Percentiles rank a stretch among this genome's conserved stretches.
phyloP scores from a whole-genome alignment of 176 grass and related monocot genomes.

The Oryza australiensis region DNA sequence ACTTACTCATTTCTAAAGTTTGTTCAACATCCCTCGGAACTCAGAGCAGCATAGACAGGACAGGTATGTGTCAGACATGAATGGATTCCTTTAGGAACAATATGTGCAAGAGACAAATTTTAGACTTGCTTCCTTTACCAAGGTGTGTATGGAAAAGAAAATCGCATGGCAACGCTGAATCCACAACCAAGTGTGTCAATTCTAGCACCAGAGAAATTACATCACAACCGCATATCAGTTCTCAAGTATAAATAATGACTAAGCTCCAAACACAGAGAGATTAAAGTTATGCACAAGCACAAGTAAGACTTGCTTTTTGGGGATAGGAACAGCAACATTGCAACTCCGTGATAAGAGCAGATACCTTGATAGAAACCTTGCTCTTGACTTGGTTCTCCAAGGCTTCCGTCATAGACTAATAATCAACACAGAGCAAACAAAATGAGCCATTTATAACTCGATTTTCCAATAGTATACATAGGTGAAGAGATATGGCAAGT shows the following conservation, averaged over 20 bases:
- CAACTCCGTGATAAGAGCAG: neutral
- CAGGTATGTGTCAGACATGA: neutral
- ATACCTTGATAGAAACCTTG: slow-evolving; percentile 88
- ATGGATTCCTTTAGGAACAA: neutral
- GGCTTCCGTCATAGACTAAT: slow-evolving; percentile 93
- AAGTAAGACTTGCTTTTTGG: neutral
- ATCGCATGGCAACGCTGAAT: neutral
- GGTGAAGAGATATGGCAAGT: neutral
- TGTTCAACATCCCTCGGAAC: neutral
- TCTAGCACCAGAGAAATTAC: neutral
- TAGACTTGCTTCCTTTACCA: neutral
- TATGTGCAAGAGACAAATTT: neutral
- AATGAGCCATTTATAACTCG: neutral
- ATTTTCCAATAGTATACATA: neutral
- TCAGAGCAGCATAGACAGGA: neutral
- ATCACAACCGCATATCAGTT: neutral
- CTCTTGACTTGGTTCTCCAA: slow-evolving; percentile 92
- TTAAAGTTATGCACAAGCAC: neutral
- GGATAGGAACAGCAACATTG: neutral
- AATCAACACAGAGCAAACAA: neutral
- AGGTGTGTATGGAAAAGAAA: neutral
- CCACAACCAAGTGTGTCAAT: neutral
- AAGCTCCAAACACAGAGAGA: neutral
- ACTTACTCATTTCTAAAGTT: neutral
- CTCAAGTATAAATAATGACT: neutral